Evolutionary conservation across 2,329 filamentous ascomycete genomes (phyloP), one percentile per base, ranked within the genome.

Genomic region (Periconia digitata): DNA sequence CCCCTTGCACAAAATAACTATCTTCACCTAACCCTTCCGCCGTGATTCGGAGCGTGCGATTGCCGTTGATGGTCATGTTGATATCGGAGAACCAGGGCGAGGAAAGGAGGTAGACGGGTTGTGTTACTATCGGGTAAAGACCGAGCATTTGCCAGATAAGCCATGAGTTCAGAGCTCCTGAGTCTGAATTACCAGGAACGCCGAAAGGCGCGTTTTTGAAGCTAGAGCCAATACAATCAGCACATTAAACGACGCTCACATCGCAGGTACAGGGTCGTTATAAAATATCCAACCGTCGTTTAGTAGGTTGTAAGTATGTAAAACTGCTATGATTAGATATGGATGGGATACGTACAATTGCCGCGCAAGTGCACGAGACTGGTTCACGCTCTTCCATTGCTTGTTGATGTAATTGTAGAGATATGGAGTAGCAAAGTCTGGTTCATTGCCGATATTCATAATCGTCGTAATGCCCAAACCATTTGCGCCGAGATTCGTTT

Each of bases 51-150:
- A 88, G 70, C 23, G 63, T 76, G 3, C 72, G 76, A 3, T 64
- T 74, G 3, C 79, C 81, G 17, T 54, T 55, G 2, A 89, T 73
- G 13, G 80, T 73, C 48, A 89, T 80, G 1, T 75, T 83, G 50
- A 87, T 70, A 37, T 83, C 77, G 1, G 45, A 47, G 43, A 72
- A 69, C 62, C 67, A 66, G 3, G 69, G 67, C n/a, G 59, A 60
- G 2, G 78, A 79, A 44, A 88, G 74, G 15, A 87, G 72, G 62
- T 86, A 87, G 1, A 82, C 84, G 0, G 83, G 83, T 71, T 87
- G 85, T 0, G 83, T 84, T 0, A 84, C 85, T 47, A 88, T 63
- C 0, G 74, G 74, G 48, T 76, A 77, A 6, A 77, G 59, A 1
- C 76, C 76, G 0, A 79, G 49, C 66, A 72, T 67, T 43, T 76